Conservation (phyloP, 345 rosid species). For the Durio zibethinus region DNA sequence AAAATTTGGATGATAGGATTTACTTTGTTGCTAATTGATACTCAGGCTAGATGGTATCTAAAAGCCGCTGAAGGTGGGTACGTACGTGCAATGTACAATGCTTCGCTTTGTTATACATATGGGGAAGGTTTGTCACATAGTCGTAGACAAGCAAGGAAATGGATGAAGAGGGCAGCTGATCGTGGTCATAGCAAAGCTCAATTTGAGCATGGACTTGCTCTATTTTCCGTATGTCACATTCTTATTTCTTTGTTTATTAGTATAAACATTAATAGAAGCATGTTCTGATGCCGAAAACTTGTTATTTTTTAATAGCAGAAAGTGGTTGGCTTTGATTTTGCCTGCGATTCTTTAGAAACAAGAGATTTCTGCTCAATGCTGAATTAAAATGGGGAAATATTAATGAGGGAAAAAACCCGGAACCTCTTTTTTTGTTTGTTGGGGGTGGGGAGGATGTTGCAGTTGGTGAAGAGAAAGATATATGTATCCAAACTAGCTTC, state of each 20-base stretch:
- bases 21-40: background rate
- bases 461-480: background rate
- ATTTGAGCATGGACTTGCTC: slow-evolving; percentile 77
- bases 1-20: background rate
- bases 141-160: slow-evolving; percentile 57
- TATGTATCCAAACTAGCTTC: background rate
- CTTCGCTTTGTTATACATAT: slow-evolving; percentile 61
- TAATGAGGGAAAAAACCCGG: background rate
- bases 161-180: slow-evolving; percentile 98
- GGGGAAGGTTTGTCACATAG: slow-evolving; percentile 75
- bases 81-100: slow-evolving; percentile 84
- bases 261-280: background rate
- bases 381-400: background rate
- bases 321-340: background rate
- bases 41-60: slow-evolving; percentile 72
- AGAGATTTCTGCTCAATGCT: background rate
- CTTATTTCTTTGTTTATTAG: background rate
- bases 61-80: slow-evolving; percentile 90
- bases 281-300: background rate
- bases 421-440: background rate
- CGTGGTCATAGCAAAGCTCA: slow-evolving; percentile 85
- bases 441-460: too few relatives aligned
- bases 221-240: slow-evolving; percentile 58
- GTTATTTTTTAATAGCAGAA: background rate
- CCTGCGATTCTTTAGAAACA: background rate